Evolutionary conservation across 306 rosid species (phyloP).

Genomic region (Biancaea sappan): DNA sequence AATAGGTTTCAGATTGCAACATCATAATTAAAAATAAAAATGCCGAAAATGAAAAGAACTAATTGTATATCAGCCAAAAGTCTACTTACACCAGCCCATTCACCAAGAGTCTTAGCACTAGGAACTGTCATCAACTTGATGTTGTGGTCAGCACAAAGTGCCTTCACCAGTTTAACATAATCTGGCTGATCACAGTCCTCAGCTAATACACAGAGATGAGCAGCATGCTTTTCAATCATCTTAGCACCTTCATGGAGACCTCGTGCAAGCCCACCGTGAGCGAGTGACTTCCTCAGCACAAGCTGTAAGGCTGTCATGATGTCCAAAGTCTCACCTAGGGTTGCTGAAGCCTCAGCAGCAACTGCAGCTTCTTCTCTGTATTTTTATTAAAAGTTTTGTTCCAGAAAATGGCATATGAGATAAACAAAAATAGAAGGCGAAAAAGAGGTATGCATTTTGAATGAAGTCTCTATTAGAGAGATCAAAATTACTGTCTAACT

Average conservation of each 20-base stretch:
- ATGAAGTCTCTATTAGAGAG: background rate
- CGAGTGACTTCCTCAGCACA: constrained; percentile 80
- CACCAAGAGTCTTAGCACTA: constrained; percentile 84
- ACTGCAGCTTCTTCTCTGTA: constrained; percentile 42
- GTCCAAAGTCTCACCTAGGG: constrained; percentile 49
- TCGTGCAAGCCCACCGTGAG: constrained; percentile 73
- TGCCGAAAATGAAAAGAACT: background rate
- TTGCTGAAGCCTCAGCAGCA: constrained; percentile 17
- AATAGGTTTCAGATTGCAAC: background rate
- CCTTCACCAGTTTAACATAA: constrained; percentile 78
- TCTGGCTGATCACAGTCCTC: constrained; percentile 89
- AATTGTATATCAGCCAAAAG: background rate
- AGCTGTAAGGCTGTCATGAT: constrained; percentile 69
- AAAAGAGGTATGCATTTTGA: too few relatives aligned
- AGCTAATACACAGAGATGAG: constrained; percentile 80
- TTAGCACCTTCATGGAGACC: constrained; percentile 86
- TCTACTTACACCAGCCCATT: constrained; percentile 88
- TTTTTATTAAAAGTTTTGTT: background rate
- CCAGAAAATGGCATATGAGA: too few relatives aligned
- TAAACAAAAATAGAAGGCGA: background rate
- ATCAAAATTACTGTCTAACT: background rate
- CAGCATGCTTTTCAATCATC: constrained; percentile 81
- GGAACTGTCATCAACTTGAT: constrained; percentile 73
- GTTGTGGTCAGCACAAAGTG: constrained; percentile 78
- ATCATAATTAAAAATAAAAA: background rate